A percentile compares a stretch with the other conserved stretches of the same genome.
phyloP scores from a whole-genome alignment of 768 basidiomycete species.

The Boletus subcaerulescens region DNA sequence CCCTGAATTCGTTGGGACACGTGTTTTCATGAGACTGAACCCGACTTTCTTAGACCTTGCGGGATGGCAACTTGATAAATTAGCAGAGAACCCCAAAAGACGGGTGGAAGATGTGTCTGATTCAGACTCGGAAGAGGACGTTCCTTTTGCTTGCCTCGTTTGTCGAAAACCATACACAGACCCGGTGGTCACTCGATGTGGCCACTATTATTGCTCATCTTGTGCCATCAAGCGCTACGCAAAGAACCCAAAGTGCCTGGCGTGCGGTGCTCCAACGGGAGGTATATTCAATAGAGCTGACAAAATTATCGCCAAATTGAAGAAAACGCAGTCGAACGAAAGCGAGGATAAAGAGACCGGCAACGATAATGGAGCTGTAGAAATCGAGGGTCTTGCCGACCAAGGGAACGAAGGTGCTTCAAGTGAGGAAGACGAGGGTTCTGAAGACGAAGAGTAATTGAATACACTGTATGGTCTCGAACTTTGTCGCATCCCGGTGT shows the following conservation, averaged over 20 bases:
- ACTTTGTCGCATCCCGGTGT: conserved; percentile 33
- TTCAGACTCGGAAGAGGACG: conserved; percentile 77
- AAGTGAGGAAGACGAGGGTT: conserved; percentile 27
- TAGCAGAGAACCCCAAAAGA: conserved; percentile 74
- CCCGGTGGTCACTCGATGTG: conserved; percentile 93
- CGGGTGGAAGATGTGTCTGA: conserved; percentile 54
- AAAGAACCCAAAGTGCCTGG: conserved; percentile 93
- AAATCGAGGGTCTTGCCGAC: conserved; percentile 58
- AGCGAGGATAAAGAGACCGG: conserved; percentile 44
- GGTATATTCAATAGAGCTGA: conserved; percentile 97
- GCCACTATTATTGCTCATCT: conserved; percentile 92
- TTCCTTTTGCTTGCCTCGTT: conserved; percentile 98
- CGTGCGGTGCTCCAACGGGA: conserved; percentile 88
- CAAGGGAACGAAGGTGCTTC: conserved; percentile 26
- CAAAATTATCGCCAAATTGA: conserved; percentile 86
- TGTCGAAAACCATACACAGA: conserved; percentile 94
- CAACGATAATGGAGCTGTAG: conserved; percentile 40
- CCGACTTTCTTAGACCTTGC: conserved; percentile 64
- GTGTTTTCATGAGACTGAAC: conserved; percentile 7
- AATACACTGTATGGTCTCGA: conserved; percentile 26
- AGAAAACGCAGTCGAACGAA: conserved; percentile 63
- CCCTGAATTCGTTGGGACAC: background rate
- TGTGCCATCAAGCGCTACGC: conserved; percentile 95
- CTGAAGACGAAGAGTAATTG: conserved; percentile 31
- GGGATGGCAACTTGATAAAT: conserved; percentile 97